A percentile compares a stretch with the other conserved stretches of the same genome.
Evolutionary conservation across 2,329 filamentous ascomycete genomes (phyloP).

Genomic region (Sarocladium brachiariae): DNA sequence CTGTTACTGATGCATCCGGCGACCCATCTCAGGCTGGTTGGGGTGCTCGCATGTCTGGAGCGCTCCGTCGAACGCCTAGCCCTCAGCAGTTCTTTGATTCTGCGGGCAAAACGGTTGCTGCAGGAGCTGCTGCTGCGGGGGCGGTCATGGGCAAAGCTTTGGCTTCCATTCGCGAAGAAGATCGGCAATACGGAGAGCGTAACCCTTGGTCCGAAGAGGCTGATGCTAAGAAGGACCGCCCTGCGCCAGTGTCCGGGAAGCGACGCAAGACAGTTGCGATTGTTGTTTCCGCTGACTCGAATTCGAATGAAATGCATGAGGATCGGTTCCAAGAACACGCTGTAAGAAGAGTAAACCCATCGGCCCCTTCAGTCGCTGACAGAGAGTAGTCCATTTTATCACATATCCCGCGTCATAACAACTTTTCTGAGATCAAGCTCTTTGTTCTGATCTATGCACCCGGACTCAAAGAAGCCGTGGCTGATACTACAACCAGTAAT

Average conservation of each 20-base stretch:
- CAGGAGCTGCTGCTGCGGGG: conserved; percentile 76
- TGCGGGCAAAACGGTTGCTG: conserved; percentile 73
- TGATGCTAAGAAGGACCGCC: conserved; percentile 50
- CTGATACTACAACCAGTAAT: conserved; percentile 45
- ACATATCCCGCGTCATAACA: conserved; percentile 71
- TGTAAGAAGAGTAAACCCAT: conserved; percentile 46
- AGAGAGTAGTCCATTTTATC: conserved; percentile 69
- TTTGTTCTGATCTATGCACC: conserved; percentile 90
- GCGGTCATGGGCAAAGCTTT: conserved; percentile 77
- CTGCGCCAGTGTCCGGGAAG: conserved; percentile 31
- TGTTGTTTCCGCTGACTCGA: conserved; percentile 74
- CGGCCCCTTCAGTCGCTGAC: too few species aligned
- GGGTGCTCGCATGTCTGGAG: conserved; percentile 72
- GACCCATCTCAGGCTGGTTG: conserved; percentile 46
- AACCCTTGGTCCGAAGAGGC: conserved; percentile 90
- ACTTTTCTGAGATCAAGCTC: conserved; percentile 66
- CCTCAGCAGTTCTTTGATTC: conserved; percentile 84
- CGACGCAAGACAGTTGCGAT: conserved; percentile 76
- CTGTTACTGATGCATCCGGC: conserved; percentile 10
- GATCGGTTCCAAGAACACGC: conserved; percentile 68
- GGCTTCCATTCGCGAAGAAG: conserved; percentile 77
- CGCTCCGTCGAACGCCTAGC: conserved; percentile 73
- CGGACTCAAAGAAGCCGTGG: conserved; percentile 59
- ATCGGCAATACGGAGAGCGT: conserved; percentile 77
- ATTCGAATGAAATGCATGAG: conserved; percentile 51